Conservation (phyloP, 805 yeast genomes). For the Grigorovia humatica region DNA sequence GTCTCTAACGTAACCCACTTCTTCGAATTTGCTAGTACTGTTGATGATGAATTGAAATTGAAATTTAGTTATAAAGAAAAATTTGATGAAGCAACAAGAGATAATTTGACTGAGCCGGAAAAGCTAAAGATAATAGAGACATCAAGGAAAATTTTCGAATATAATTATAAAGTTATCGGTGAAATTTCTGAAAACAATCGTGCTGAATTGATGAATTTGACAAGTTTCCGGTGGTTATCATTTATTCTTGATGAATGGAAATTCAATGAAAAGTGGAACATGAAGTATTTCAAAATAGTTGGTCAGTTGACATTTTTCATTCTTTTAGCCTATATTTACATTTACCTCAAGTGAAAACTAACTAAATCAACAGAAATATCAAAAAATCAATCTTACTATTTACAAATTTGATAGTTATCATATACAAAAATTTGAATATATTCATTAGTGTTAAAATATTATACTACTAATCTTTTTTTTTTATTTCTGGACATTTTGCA, state of each 20-base stretch:
- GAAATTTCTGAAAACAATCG: constrained; percentile 64
- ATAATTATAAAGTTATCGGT: constrained; percentile 47
- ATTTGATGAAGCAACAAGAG: constrained; percentile 68
- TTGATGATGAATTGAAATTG: constrained; percentile 54
- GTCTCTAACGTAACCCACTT: constrained; percentile 58
- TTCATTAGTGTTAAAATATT: too few species aligned
- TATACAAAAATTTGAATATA: too few species aligned
- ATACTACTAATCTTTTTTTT: too few species aligned
- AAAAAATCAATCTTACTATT: too few species aligned
- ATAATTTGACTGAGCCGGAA: constrained; percentile 56
- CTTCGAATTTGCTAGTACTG: constrained; percentile 31
- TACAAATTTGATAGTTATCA: too few species aligned
- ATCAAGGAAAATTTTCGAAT: constrained; percentile 51
- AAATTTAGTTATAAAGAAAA: constrained; percentile 61
- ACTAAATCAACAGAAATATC: too few species aligned
- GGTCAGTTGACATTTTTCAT: not conserved
- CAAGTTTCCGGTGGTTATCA: constrained; percentile 42
- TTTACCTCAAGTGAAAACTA: not conserved
- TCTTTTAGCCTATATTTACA: not conserved
- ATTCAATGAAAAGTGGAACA: constrained; percentile 10
- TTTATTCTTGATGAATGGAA: constrained; percentile 26
- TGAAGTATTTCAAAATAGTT: not conserved
- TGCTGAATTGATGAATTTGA: constrained; percentile 41
- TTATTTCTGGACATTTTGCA: too few species aligned
- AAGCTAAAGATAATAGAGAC: constrained; percentile 62